Evolutionary conservation across 2,329 filamentous ascomycete genomes (phyloP).

Genomic region (Coleophoma crateriformis): DNA sequence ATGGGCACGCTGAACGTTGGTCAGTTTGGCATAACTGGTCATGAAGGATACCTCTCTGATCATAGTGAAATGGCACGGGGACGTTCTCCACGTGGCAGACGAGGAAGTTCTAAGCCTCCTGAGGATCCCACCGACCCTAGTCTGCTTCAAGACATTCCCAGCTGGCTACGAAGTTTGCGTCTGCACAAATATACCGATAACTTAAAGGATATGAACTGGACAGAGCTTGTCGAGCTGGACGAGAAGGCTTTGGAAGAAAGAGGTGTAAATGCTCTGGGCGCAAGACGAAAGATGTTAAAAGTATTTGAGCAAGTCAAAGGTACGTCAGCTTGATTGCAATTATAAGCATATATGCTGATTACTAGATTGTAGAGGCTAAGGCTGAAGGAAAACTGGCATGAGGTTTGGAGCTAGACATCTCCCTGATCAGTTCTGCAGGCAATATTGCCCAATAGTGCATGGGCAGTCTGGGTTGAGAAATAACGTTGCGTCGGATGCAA

Average conservation of each 20-base stretch:
- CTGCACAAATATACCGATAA: slow-evolving; percentile 99
- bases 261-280: slow-evolving; percentile 91
- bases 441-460: too few relatives aligned
- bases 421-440: too few relatives aligned
- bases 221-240: slow-evolving; percentile 83
- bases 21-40: slow-evolving; percentile 63
- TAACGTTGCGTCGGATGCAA: too few relatives aligned
- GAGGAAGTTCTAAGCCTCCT: slow-evolving; percentile 93
- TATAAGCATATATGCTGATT: slow-evolving; percentile 22
- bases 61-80: slow-evolving; percentile 88
- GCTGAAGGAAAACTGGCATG: slow-evolving; percentile 63
- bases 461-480: too few relatives aligned
- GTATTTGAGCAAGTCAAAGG: slow-evolving; percentile 95
- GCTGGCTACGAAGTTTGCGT: slow-evolving; percentile 89
- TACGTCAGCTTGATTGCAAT: slow-evolving; percentile 26
- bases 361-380: slow-evolving; percentile 53
- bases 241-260: slow-evolving; percentile 89
- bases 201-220: slow-evolving; percentile 95
- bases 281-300: slow-evolving; percentile 96
- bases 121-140: slow-evolving; percentile 93
- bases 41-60: slow-evolving; percentile 88
- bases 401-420: not conserved
- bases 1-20: slow-evolving; percentile 67
- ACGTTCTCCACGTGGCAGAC: slow-evolving; percentile 83
- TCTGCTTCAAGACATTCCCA: slow-evolving; percentile 89